Evolutionary conservation across 345 rosid species (phyloP), one percentile per base, ranked within the genome.

Genomic region (Pistacia atlantica): DNA sequence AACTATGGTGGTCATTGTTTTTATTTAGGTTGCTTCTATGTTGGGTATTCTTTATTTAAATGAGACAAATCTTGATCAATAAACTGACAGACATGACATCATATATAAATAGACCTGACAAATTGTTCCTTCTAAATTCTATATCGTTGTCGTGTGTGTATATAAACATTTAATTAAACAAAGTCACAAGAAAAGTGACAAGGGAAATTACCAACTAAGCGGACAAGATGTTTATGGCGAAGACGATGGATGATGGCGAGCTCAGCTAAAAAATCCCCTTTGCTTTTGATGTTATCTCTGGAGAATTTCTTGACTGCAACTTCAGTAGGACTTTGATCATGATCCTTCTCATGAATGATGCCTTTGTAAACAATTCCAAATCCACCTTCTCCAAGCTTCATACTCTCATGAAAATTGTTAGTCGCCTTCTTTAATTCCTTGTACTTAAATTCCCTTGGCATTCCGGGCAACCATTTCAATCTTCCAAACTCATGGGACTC

Each of bases 291-390:
- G 46, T 54, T 78, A 28, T 84, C 91, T 66, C 89, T 78, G 59
- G 80, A 77, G 82, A 88, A 88, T 69, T 83, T 86, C 77, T 88
- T 88, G 48, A 86, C 91, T 0, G 91, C 89, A 45, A 86, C 74
- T 77, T 80, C 74, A 35, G n/a, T 25, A 4, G 25, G 8, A 14
- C 1, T 33, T 5, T 4, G 52, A 5, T 25, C 11, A 8, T 38
- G 13, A 37, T 72, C 77, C 4, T 79, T 69, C 56, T 69, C 56
- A 11, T 59, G 31, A 18, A 84, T 22, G 11, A 76, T 31, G 12
- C 89, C 91, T 81, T 64, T 80, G 73, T 84, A 86, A 33, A 88
- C 89, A 38, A 86, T 81, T 8, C 87, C 88, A 57, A 86, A 86
- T 51, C 91, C 88, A 20, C 91, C 91, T 74, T 86, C 85, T 0